phyloP scores from a whole-genome alignment of 345 rosid species.

The Rhodamnia argentea region DNA sequence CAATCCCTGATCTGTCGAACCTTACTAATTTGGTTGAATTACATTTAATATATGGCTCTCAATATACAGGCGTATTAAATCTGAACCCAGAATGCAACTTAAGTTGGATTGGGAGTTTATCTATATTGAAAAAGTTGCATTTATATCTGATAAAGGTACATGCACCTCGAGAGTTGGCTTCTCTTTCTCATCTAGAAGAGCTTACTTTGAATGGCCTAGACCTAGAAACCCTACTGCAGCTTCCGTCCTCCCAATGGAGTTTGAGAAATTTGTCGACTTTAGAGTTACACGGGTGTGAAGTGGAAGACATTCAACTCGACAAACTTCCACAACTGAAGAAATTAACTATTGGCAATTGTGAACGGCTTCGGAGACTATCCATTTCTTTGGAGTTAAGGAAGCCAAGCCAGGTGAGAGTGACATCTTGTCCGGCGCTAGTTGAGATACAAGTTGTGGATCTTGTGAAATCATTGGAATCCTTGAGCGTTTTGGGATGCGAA shows the following conservation, averaged over 20 bases:
- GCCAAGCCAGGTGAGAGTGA: accelerated
- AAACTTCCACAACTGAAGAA: not conserved
- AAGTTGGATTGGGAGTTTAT: not conserved
- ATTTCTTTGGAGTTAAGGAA: not conserved
- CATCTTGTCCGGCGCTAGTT: accelerated
- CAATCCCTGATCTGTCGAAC: accelerated
- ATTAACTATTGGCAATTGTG: accelerated
- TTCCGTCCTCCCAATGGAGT: not conserved
- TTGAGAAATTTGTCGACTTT: not conserved
- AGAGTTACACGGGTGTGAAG: accelerated
- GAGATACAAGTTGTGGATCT: not conserved
- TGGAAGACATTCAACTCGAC: not conserved
- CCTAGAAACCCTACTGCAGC: not conserved
- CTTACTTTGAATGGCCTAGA: not conserved
- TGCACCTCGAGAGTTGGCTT: not conserved
- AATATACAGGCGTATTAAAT: accelerated
- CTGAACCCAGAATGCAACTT: not conserved
- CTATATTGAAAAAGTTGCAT: not conserved
- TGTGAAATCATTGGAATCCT: not conserved
- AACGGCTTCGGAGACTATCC: not conserved
- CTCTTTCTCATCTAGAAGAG: not conserved
- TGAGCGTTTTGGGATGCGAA: accelerated
- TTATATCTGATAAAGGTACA: accelerated
- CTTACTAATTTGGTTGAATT: not conserved
- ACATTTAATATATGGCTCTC: accelerated